phyloP scores from a whole-genome alignment of 2,329 filamentous ascomycete genomes.

The Chaetomium strumarium region DNA sequence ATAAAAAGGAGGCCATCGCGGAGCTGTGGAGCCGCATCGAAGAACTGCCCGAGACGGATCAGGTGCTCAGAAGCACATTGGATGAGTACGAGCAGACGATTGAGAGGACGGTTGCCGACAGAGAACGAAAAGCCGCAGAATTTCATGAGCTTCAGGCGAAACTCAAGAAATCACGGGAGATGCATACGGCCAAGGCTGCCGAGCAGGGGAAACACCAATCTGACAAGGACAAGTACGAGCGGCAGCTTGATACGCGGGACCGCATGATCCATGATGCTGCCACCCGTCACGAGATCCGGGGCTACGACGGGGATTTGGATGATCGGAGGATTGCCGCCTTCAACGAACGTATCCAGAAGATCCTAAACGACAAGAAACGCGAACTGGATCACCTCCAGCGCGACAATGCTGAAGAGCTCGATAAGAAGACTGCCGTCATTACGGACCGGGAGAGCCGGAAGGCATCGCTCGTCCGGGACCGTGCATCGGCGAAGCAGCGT shows the following conservation, averaged over 20 bases:
- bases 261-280: slow-evolving; percentile 74
- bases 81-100: slow-evolving; percentile 75
- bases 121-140: slow-evolving; percentile 54
- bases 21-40: slow-evolving; percentile 67
- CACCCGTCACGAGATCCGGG: slow-evolving; percentile 69
- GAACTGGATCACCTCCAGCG: slow-evolving; percentile 68
- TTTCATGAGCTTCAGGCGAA: slow-evolving; percentile 59
- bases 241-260: slow-evolving; percentile 65
- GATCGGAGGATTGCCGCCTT: slow-evolving; percentile 71
- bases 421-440: slow-evolving; percentile 64
- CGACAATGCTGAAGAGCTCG: slow-evolving; percentile 67
- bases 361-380: slow-evolving; percentile 71
- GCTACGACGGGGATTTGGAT: slow-evolving; percentile 73
- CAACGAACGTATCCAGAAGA: slow-evolving; percentile 67
- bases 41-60: slow-evolving; percentile 72
- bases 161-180: slow-evolving; percentile 39
- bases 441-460: slow-evolving; percentile 70
- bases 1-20: slow-evolving; percentile 63
- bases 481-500: slow-evolving; percentile 65
- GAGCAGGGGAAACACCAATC: slow-evolving; percentile 77
- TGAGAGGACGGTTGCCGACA: slow-evolving; percentile 56
- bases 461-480: slow-evolving; percentile 66
- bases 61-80: slow-evolving; percentile 64
- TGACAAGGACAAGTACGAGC: slow-evolving; percentile 80
- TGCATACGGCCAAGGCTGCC: slow-evolving; percentile 47